These are phyloP conservation scores for Ambrosiella beaveri DNA, from an alignment of 2,329 filamentous ascomycete species.

Conservation along the genomic window DNA sequence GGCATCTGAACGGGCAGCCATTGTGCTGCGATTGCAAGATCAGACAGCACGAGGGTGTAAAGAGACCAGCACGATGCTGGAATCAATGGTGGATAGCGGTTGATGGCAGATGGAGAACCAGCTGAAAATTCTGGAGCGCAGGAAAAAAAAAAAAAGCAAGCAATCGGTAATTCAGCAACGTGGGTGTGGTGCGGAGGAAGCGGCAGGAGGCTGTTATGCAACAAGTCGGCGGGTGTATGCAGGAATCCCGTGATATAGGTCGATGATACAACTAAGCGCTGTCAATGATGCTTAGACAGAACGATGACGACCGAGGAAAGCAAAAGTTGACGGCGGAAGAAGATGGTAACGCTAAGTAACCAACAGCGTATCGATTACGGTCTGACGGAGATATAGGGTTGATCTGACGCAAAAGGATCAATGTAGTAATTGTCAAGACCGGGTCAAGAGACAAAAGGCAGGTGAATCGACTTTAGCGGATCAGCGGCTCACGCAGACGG, in stretches of 20 bases:
- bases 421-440: background rate
- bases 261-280: background rate
- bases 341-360: background rate
- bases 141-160: background rate
- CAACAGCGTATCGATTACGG: background rate
- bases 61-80: background rate
- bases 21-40: background rate
- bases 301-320: background rate
- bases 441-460: background rate
- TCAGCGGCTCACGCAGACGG: background rate
- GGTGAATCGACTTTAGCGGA: background rate
- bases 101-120: constrained; percentile 2
- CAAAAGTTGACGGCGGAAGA: background rate
- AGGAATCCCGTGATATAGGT: background rate
- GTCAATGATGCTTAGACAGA: background rate
- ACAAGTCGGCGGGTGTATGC: background rate
- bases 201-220: background rate
- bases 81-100: background rate
- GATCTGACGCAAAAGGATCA: background rate
- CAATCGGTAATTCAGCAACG: background rate
- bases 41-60: background rate
- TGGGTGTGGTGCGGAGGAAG: background rate
- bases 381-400: background rate
- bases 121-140: background rate
- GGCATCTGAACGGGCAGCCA: constrained; percentile 9